Percentiles rank a stretch among this genome's conserved stretches.
phyloP scores from a whole-genome alignment of 2,329 filamentous ascomycete genomes.

The Dendrostoma leiphaemia region DNA sequence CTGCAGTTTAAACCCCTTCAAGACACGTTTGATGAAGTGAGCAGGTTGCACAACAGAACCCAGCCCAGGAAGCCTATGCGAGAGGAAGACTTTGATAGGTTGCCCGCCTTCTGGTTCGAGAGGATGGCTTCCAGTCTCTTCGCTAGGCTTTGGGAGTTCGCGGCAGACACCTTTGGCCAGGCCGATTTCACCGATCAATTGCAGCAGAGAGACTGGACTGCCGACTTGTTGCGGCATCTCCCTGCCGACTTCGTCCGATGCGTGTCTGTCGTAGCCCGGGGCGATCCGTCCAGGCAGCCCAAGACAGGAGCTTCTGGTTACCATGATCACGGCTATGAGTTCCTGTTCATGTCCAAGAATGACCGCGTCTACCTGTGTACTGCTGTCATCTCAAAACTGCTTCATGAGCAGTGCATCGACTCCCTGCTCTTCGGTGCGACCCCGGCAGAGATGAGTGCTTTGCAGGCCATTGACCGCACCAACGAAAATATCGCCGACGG shows the following conservation, averaged over 20 bases:
- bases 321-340: constrained; percentile 12
- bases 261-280: constrained; percentile 15
- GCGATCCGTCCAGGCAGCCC: constrained; percentile 3
- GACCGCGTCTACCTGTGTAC: constrained; percentile 29
- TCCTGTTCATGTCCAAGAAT: constrained; percentile 7
- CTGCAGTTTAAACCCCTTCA: constrained; percentile 5
- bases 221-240: constrained; percentile 7
- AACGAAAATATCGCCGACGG: neutral
- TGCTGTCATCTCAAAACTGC: constrained; percentile 35
- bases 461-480: constrained; percentile 22
- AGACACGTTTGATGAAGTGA: neutral
- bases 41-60: neutral
- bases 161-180: constrained; percentile 11
- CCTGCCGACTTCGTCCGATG: constrained; percentile 12
- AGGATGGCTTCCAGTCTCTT: constrained; percentile 10
- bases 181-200: neutral
- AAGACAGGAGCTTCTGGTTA: neutral
- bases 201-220: constrained; percentile 5
- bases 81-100: constrained; percentile 4
- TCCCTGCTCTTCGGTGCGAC: constrained; percentile 38
- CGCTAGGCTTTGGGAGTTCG: constrained; percentile 15
- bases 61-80: constrained; percentile 2
- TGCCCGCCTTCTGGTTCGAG: constrained; percentile 17
- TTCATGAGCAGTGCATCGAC: constrained; percentile 37
- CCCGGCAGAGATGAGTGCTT: constrained; percentile 22